Conservation (phyloP, 75 land plant species). For the Azolla pinnata region DNA sequence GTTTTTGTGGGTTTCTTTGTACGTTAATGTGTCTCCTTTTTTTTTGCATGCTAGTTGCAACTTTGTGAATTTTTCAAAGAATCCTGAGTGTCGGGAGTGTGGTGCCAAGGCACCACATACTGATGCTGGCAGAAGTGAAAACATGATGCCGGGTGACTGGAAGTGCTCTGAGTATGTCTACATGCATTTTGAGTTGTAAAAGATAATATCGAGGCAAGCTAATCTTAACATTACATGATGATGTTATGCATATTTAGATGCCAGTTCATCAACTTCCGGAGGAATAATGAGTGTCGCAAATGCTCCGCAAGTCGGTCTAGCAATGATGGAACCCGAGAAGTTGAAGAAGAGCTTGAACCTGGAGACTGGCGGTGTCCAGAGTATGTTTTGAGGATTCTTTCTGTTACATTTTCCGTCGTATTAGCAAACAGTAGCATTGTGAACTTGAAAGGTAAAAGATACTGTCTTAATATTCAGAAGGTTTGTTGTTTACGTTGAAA, state of each 20-base stretch:
- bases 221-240: background rate
- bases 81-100: slow-evolving; percentile 8
- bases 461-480: slow-evolving; percentile 54
- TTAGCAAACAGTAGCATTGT: slow-evolving; percentile 31
- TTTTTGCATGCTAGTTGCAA: slow-evolving; percentile 41
- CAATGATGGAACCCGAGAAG: slow-evolving; percentile 33
- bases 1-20: background rate
- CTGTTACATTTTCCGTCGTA: slow-evolving; percentile 18
- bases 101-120: background rate
- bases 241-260: slow-evolving; percentile 37
- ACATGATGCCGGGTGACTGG: slow-evolving; percentile 64
- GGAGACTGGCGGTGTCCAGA: slow-evolving; percentile 43
- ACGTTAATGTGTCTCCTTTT: background rate
- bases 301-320: slow-evolving; percentile 68
- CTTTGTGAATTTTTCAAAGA: slow-evolving; percentile 39
- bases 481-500: slow-evolving; percentile 44
- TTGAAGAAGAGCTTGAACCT: slow-evolving; percentile 22
- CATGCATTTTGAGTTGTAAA: background rate
- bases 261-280: slow-evolving; percentile 56
- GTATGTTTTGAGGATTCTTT: slow-evolving; percentile 19
- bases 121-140: background rate
- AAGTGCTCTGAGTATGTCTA: slow-evolving; percentile 51
- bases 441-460: no score
- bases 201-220: background rate
- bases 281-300: slow-evolving; percentile 51